Base-by-base conservation (phyloP, 192 early-diverging fungal species). In the Chytriomyces hyalinus region DNA sequence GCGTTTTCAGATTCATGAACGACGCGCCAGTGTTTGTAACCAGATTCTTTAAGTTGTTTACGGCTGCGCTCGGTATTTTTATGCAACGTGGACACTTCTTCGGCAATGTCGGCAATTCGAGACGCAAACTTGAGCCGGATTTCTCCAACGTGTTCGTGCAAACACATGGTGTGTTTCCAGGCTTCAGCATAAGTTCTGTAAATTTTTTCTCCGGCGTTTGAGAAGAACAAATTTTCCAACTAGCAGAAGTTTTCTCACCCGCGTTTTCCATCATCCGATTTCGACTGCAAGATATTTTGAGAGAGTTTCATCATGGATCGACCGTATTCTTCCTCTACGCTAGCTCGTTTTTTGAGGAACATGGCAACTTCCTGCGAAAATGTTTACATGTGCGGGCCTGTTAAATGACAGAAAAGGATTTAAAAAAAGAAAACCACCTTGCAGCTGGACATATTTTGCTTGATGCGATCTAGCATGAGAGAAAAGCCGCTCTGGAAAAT, bases 281-380 rank as follows among this genome's bases (percentile, higher is more conserved):
- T 78, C 1, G 59, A 65, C 28, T 50, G 44, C 11, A 70, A 49
- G 24, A 78, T 71, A 60, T 77, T 79, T 36, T 91, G 91, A 7
- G 91, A 87, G 0, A 97, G 83, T 74, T 95, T 96, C 47, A 90
- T 83, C 85, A 98, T 86, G 51, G 87, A 84, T 51, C 90, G 86
- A 24, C 91, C 93, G 80, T 99, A 97, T 49, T 97, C 94, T 65
- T 95, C 95, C 77, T 99, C 97, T 48, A 97, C 92, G 5, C 84
- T 77, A 1, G 97, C 94, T n/a, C 97, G 89, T 71, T 91, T 94
- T 73, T 92, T 94, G 17, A 99, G 83, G 73, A 98, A 97, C 0
- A 80, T 64, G 4, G 90, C 84, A 11, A 91, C 84, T 74, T 98
- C 92, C 88, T 92, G 66, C 3, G 0, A 60, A 11, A 0, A 51